A percentile compares a stretch with the other conserved stretches of the same genome.
Conservation (phyloP, 2,329 filamentous ascomycete genomes). For the Pseudonectria buxi region DNA sequence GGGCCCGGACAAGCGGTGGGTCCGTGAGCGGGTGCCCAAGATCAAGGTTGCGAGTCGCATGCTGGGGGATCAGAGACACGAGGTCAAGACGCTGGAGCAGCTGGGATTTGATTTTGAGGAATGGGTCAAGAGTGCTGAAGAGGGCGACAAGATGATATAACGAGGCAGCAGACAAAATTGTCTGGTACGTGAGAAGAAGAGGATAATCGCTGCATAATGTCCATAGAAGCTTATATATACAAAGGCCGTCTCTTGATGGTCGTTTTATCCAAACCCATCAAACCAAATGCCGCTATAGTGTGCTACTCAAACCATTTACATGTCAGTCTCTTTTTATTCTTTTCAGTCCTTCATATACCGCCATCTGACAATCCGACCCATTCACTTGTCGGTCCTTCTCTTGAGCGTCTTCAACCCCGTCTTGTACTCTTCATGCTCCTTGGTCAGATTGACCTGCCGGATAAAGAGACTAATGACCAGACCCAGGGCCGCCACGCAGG, state of each 20-base stretch:
- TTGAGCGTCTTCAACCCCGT: slow-evolving; percentile 45
- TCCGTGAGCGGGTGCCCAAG: slow-evolving; percentile 31
- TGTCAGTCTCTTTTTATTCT: slow-evolving; percentile 10
- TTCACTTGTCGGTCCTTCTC: slow-evolving; percentile 20
- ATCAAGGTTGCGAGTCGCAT: slow-evolving; percentile 34
- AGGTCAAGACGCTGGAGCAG: slow-evolving; percentile 29
- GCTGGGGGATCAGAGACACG: slow-evolving; percentile 27
- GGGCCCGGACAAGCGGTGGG: slow-evolving; percentile 33
- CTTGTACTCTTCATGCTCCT: slow-evolving; percentile 51
- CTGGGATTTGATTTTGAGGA: slow-evolving; percentile 33
- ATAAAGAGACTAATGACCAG: slow-evolving; percentile 43
- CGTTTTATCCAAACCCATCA: no score
- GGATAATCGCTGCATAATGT: background rate
- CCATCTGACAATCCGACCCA: background rate
- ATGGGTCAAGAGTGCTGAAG: slow-evolving; percentile 20
- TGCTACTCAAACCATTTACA: slow-evolving; percentile 3
- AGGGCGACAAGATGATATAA: slow-evolving; percentile 10
- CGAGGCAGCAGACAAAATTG: background rate
- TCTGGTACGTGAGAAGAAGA: background rate
- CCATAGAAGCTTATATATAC: no score
- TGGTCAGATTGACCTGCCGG: slow-evolving; percentile 43
- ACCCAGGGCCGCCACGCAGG: slow-evolving; percentile 40
- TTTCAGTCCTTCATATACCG: no score
- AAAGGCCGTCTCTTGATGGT: no score
- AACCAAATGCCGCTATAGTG: background rate